These are phyloP conservation scores for Saccharomyces jurei DNA, from an alignment of 805 yeast genomes.

Conservation along the genomic window DNA sequence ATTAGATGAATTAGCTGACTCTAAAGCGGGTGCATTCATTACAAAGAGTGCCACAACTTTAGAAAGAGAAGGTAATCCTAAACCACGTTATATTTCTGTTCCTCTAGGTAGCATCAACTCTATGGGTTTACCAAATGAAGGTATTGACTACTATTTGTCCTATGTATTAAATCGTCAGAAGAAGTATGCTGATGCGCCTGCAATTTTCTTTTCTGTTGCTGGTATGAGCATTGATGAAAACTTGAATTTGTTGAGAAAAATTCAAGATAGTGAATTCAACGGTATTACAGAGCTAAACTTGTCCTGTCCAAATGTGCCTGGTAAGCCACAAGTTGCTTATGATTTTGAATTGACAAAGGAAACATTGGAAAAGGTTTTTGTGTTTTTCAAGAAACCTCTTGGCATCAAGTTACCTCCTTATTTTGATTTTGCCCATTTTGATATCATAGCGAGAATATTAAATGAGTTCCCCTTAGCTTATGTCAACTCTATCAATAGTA, in stretches of 20 bases:
- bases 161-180: slow-evolving; percentile 20
- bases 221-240: slow-evolving; percentile 28
- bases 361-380: slow-evolving; percentile 20
- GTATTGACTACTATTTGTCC: slow-evolving; percentile 24
- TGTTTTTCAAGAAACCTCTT: slow-evolving; percentile 25
- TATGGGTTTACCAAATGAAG: slow-evolving; percentile 28
- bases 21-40: slow-evolving; percentile 25
- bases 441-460: slow-evolving; percentile 21
- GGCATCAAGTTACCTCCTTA: slow-evolving; percentile 29
- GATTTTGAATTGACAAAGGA: slow-evolving; percentile 24
- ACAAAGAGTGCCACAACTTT: slow-evolving; percentile 25
- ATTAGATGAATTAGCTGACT: slow-evolving; percentile 19
- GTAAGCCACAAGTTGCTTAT: slow-evolving; percentile 29
- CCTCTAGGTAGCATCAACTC: slow-evolving; percentile 29
- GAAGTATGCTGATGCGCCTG: slow-evolving; percentile 9
- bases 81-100: slow-evolving; percentile 26
- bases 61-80: slow-evolving; percentile 26
- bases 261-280: slow-evolving; percentile 22
- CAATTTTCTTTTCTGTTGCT: slow-evolving; percentile 25
- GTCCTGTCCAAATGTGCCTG: slow-evolving; percentile 31
- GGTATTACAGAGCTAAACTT: slow-evolving; percentile 26
- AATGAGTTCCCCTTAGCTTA: slow-evolving; percentile 24
- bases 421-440: slow-evolving; percentile 29
- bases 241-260: slow-evolving; percentile 14
- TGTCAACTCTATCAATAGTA: slow-evolving; percentile 26